Evolutionary conservation across 2,329 filamentous ascomycete species (phyloP).

Genomic region (Xenoacremonium recifei): DNA sequence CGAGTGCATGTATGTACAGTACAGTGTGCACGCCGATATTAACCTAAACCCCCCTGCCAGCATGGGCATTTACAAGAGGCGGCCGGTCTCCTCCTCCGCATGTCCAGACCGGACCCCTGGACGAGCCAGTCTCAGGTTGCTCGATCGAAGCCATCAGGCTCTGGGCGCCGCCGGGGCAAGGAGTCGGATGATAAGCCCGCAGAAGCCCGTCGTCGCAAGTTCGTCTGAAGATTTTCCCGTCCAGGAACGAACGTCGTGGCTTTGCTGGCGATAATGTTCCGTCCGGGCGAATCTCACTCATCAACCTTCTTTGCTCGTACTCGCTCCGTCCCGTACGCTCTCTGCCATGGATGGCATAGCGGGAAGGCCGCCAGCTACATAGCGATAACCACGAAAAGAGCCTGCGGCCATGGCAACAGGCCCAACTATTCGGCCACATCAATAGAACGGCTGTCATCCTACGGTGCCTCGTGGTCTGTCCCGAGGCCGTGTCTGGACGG

Average conservation of each 20-base stretch:
- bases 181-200: neutral
- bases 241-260: neutral
- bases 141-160: neutral
- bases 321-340: neutral
- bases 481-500: too few species aligned
- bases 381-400: too few species aligned
- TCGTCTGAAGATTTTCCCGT: neutral
- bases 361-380: too few species aligned
- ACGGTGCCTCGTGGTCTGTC: too few species aligned
- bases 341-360: neutral
- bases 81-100: neutral
- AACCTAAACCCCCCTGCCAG: neutral
- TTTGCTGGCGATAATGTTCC: neutral
- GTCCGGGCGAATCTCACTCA: neutral
- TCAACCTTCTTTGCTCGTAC: neutral
- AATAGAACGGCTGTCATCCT: too few species aligned
- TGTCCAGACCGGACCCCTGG: neutral
- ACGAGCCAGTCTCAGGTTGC: neutral
- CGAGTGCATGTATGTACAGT: neutral
- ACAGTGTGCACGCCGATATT: neutral
- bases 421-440: too few species aligned
- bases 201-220: neutral
- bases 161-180: neutral
- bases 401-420: too few species aligned
- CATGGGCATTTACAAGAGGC: slow-evolving; percentile 1